Percentiles rank a stretch among this genome's conserved stretches.
phyloP scores from a whole-genome alignment of 176 grass and related monocot species.

The Dendrocalamus sinicus region DNA sequence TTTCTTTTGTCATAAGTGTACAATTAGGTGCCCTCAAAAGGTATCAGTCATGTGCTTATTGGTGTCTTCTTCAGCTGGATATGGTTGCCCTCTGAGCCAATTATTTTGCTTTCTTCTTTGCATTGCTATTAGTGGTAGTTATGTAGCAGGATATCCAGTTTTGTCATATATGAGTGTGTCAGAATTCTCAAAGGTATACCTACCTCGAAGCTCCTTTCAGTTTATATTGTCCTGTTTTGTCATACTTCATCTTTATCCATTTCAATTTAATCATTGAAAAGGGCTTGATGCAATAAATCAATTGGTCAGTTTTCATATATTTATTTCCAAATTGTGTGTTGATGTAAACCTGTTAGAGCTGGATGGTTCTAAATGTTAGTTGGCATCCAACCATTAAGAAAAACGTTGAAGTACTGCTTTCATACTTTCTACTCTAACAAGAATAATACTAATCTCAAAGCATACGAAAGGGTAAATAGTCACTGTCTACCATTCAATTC shows the following conservation, averaged over 20 bases:
- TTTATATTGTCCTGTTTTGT: conserved; percentile 31
- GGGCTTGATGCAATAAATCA: background rate
- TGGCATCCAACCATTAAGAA: background rate
- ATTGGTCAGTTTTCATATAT: background rate
- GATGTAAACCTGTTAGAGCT: background rate
- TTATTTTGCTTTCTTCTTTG: conserved; percentile 14
- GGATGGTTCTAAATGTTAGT: background rate
- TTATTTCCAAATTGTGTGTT: background rate
- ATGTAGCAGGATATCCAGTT: conserved; percentile 28
- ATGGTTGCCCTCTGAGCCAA: conserved; percentile 14
- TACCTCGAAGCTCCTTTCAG: conserved; percentile 28
- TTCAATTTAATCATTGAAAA: conserved; percentile 18
- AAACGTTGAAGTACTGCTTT: background rate
- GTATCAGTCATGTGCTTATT: background rate
- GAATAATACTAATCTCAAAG: too few species aligned
- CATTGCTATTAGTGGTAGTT: conserved; percentile 27
- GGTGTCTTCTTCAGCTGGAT: conserved; percentile 24
- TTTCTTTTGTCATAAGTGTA: background rate
- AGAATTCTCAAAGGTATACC: background rate
- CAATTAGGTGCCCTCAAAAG: background rate
- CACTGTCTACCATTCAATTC: too few species aligned
- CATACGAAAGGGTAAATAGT: too few species aligned
- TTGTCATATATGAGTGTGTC: conserved; percentile 27
- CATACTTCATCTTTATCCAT: background rate
- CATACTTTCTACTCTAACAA: too few species aligned